Conservation (phyloP, 192 early-diverging fungal species). For the Coemansia reversa region DNA sequence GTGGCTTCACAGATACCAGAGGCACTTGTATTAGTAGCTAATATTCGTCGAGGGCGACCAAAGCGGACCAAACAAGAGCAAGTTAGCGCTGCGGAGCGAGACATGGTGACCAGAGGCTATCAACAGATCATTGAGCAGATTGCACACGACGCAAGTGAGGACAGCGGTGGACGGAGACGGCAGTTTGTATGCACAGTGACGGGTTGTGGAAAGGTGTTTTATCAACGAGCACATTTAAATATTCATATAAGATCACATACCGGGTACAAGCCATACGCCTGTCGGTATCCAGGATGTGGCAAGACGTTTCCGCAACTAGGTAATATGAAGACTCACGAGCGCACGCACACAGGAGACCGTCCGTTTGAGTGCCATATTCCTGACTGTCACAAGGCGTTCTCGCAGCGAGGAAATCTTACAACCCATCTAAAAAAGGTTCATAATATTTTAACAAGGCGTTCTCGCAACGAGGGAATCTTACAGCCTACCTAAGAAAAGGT, state of each 20-base stretch:
- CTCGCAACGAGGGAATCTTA: neutral
- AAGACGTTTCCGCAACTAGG: slow-evolving; percentile 81
- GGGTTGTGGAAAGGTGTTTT: slow-evolving; percentile 65
- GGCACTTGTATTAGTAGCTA: slow-evolving; percentile 41
- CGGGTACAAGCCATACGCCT: slow-evolving; percentile 59
- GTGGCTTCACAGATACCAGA: slow-evolving; percentile 46
- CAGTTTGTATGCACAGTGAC: slow-evolving; percentile 54
- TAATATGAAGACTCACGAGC: slow-evolving; percentile 81
- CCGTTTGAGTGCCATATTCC: slow-evolving; percentile 68
- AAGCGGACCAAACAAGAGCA: slow-evolving; percentile 27
- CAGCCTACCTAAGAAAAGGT: neutral
- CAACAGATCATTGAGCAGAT: slow-evolving; percentile 44
- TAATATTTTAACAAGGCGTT: slow-evolving; percentile 10
- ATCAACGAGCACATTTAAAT: slow-evolving; percentile 69
- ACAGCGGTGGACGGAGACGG: slow-evolving; percentile 38
- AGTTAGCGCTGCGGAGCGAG: slow-evolving; percentile 17
- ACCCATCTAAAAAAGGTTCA: slow-evolving; percentile 53
- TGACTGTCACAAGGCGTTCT: slow-evolving; percentile 71
- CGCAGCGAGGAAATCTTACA: slow-evolving; percentile 71
- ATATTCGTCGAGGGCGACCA: slow-evolving; percentile 50
- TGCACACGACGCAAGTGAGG: slow-evolving; percentile 49
- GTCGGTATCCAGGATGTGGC: slow-evolving; percentile 64
- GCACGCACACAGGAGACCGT: slow-evolving; percentile 73
- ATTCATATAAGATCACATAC: slow-evolving; percentile 67
- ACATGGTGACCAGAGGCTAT: slow-evolving; percentile 29